Percentiles rank a stretch among this genome's conserved stretches.
Conservation (phyloP, 345 rosid genomes). For the Sisymbrium altissimum region DNA sequence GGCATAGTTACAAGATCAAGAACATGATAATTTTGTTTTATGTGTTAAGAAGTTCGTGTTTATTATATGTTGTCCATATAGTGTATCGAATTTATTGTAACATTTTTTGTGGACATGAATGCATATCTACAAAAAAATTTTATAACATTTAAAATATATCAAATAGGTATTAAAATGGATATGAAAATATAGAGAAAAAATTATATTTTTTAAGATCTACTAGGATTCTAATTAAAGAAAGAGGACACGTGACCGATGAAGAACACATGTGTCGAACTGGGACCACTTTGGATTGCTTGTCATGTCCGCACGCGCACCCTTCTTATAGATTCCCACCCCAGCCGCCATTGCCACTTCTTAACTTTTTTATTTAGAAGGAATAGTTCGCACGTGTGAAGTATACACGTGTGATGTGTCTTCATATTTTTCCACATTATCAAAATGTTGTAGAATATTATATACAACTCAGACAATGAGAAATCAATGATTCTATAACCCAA, state of each 20-base stretch:
- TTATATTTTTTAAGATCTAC: too few species aligned
- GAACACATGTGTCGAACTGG: neutral
- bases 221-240: neutral
- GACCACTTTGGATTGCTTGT: conserved; percentile 5
- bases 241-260: conserved; percentile 16
- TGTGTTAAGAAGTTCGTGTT: too few species aligned
- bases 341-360: conserved; percentile 26
- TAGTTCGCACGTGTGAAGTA: neutral
- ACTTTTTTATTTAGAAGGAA: neutral
- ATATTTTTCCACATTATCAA: neutral
- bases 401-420: neutral
- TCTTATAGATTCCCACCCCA: conserved; percentile 10
- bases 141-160: too few species aligned
- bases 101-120: too few species aligned
- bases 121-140: too few species aligned
- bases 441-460: too few species aligned
- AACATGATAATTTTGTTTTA: too few species aligned
- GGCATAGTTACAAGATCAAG: too few species aligned
- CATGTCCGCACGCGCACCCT: conserved; percentile 5
- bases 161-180: too few species aligned
- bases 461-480: neutral
- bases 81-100: too few species aligned
- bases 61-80: too few species aligned
- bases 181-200: too few species aligned
- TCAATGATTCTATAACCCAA: neutral